A percentile compares a stretch with the other conserved stretches of the same genome.
Conservation (phyloP, 2,329 filamentous ascomycete species). For the Penicillium psychrosexuale region DNA sequence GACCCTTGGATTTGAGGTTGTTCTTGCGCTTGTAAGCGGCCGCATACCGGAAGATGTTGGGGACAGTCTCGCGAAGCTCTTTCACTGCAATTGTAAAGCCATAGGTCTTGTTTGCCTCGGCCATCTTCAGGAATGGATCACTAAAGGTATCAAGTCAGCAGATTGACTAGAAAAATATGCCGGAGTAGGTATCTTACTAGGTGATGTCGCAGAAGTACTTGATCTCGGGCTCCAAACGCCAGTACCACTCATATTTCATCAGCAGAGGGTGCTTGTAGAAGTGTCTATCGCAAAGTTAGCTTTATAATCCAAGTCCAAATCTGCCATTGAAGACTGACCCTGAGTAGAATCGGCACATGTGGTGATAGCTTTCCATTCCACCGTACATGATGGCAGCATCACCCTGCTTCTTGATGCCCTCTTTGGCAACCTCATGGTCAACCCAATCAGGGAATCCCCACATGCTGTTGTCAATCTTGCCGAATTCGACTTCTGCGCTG, state of each 20-base stretch:
- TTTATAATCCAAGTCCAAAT: neutral
- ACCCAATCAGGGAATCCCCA: slow-evolving; percentile 99
- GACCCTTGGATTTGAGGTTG: slow-evolving; percentile 82
- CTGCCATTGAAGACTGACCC: slow-evolving; percentile 58
- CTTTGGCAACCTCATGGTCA: slow-evolving; percentile 86
- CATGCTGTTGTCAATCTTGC: slow-evolving; percentile 83
- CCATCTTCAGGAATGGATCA: slow-evolving; percentile 95
- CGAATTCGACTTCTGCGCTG: slow-evolving; percentile 84
- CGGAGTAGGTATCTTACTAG: slow-evolving; percentile 61
- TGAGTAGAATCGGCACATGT: slow-evolving; percentile 99
- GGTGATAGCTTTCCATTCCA: slow-evolving; percentile 96
- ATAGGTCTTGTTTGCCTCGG: slow-evolving; percentile 91
- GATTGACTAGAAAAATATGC: neutral
- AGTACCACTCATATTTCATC: slow-evolving; percentile 99
- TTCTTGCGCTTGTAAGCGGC: slow-evolving; percentile 93
- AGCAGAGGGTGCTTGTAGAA: slow-evolving; percentile 97
- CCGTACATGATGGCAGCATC: slow-evolving; percentile 99
- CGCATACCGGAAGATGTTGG: slow-evolving; percentile 98
- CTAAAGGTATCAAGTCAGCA: slow-evolving; percentile 43
- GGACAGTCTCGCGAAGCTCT: slow-evolving; percentile 93
- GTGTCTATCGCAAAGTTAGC: slow-evolving; percentile 55
- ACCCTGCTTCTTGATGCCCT: slow-evolving; percentile 94
- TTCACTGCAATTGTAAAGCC: slow-evolving; percentile 99
- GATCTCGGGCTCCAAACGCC: slow-evolving; percentile 98
- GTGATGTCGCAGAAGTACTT: slow-evolving; percentile 99